Evolutionary conservation across 495 filamentous ascomycete genomes (phyloP), one percentile per base, ranked within the genome.

Genomic region (Hypoxylon subgilvum): DNA sequence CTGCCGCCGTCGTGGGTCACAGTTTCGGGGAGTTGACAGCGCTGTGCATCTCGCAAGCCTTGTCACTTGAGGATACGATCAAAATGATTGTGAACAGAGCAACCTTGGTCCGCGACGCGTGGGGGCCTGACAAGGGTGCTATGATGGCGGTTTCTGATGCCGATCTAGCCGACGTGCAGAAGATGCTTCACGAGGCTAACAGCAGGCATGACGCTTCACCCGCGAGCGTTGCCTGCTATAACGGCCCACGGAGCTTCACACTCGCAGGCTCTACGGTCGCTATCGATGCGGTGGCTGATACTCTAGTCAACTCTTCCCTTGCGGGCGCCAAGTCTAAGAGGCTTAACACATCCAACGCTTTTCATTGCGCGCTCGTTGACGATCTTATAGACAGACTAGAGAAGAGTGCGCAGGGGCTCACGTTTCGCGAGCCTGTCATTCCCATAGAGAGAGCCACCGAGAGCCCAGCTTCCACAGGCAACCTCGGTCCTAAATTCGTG

Each of bases 21-120:
- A 78, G 74, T 43, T 77, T 85, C 52, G 82, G 82, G 1, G 66
- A 84, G 59, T 65, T 84, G 0, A 75, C 76, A 1, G 79, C 79
- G 0, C 50, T 84, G 0, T 72, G 63, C 16, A 63, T 85, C 7
- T 65, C 74, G 17, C 73, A 69, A 0, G 45, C 36, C 0, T 28
- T 85, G 0, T 64, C 66, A 0, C 66, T 82, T 0, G 4, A 31
- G 0, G 77, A 83, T 36, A 68, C 36, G 0, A 1, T 82, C 0
- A 65, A 63, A 7, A 48, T 83, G 6, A 60, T 85, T 10, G 46
- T 65, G 1, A 61, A 57, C 0, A 62, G 82, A 6, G 79, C 82
- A 0, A 16, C 4, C 0, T 30, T 83, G 1, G 74, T 82, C 0
- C 47, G 51, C 1, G 40, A 65, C 0, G 2, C 28, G 1, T 79